phyloP scores from a whole-genome alignment of 331 rosid genomes.

The Rhamnella rubrinervis region DNA sequence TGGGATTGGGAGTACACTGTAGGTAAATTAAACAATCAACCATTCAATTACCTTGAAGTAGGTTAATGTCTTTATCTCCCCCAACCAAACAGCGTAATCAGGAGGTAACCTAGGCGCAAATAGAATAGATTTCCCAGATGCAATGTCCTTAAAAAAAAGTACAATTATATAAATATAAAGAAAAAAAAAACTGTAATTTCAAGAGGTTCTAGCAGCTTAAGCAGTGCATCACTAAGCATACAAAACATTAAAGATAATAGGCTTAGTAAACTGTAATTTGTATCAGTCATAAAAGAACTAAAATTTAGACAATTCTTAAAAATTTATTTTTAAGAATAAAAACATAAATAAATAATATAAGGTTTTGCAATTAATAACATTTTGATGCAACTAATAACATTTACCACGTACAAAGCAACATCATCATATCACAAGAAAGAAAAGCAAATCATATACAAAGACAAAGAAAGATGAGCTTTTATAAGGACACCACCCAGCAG shows the following conservation, averaged over 20 bases:
- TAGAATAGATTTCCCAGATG: conserved; percentile 64
- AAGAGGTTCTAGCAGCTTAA: background rate
- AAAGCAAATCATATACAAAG: background rate
- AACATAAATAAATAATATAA: too few species aligned
- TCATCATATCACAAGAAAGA: too few species aligned
- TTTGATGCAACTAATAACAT: too few species aligned
- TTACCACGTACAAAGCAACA: too few species aligned
- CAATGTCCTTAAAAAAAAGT: conserved; percentile 53
- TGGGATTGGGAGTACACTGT: background rate
- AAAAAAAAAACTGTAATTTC: background rate
- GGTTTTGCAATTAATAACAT: too few species aligned
- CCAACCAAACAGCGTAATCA: conserved; percentile 92
- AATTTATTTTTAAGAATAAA: too few species aligned
- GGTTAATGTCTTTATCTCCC: conserved; percentile 59
- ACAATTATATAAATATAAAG: background rate
- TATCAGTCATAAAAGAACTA: too few species aligned
- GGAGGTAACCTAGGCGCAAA: conserved; percentile 78
- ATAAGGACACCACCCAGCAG: background rate
- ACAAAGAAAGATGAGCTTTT: background rate
- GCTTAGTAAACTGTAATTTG: too few species aligned
- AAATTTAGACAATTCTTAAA: too few species aligned
- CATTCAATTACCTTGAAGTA: conserved; percentile 59
- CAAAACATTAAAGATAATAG: background rate
- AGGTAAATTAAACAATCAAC: conserved; percentile 5
- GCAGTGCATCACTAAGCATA: background rate